Evolutionary conservation across 164 flowering plant species (phyloP), one percentile per base, ranked within the genome.

Genomic region (Sedum album): DNA sequence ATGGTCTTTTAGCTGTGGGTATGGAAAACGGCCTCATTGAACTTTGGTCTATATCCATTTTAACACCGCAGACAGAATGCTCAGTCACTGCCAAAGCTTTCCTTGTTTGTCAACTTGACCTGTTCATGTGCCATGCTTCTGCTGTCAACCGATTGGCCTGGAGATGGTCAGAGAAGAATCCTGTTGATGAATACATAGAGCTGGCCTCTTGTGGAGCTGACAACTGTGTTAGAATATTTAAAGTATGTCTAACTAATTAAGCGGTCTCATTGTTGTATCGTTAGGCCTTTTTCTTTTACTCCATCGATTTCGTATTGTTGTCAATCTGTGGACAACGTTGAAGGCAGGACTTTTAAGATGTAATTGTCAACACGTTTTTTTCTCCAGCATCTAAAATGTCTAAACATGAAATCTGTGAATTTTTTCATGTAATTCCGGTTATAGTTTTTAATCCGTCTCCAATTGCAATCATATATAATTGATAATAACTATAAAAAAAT

Each of bases 181-280:
- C 67, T 48, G 83, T 80, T 67, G 42, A 69, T 71, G 68, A 31
- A 39, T 72, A 70, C 46, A n/a, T 79, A 70, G 84, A 86, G 76
- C 90, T 94, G 68, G 96, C 93, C 66, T 91, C 97, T 21, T 91
- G 97, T 73, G 96, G 97, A 39, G 94, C 88, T 71, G 98, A 94
- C 77, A 81, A 91, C 65, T 85, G 87, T 62, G 87, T 87, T 38
- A 81, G 93, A 76, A 74, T 90, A 25, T 90, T 82, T 73, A 73
- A 80, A 21, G 78, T 90, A 28, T 73, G 33, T 53, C 31, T 75
- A 5, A 1, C 57, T 44, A 44, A 44, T 44, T 44, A 11, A 44
- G 0, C 20, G 48, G 4, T 17, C 5, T 44, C 48, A 44, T 44
- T 44, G 48, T 44, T 44, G 48, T 44, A 44, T 44, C 38, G 7